Evolutionary conservation across 352 stramenopile species (phyloP).

Genomic region (Paralagenidium karlingii): DNA sequence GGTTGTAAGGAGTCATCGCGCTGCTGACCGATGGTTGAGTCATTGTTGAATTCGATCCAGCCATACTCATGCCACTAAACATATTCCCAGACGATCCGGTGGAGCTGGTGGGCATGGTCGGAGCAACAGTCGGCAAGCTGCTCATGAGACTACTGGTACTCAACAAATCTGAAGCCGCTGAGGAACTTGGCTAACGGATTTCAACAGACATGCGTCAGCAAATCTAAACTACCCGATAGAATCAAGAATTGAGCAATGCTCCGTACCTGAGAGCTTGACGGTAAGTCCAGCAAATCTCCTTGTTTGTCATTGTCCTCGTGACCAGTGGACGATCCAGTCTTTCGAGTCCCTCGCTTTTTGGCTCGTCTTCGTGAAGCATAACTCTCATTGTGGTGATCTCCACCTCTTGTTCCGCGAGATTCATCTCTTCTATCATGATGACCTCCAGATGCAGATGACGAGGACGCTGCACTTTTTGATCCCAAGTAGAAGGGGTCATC

Average conservation of each 20-base stretch:
- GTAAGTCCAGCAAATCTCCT: slow-evolving; percentile 49
- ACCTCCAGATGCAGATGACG: not conserved
- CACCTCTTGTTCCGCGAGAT: no score
- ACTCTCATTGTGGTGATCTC: slow-evolving; percentile 48
- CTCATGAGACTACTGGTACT: slow-evolving; percentile 32
- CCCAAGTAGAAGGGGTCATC: slow-evolving; percentile 68
- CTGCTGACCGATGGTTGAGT: no score
- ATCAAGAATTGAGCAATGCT: no score
- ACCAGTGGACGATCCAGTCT: no score
- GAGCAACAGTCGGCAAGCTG: slow-evolving; percentile 27
- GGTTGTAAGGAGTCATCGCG: no score
- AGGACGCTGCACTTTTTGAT: no score
- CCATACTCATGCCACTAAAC: slow-evolving; percentile 59
- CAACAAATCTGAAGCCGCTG: no score
- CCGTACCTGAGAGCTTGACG: no score
- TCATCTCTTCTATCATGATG: no score
- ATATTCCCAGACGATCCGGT: slow-evolving; percentile 17
- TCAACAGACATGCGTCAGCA: no score
- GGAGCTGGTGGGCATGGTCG: slow-evolving; percentile 13
- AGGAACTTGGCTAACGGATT: no score
- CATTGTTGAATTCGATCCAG: slow-evolving; percentile 16
- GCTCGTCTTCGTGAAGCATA: slow-evolving; percentile 56
- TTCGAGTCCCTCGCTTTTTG: slow-evolving; percentile 46
- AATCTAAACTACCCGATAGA: no score
- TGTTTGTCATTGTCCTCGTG: slow-evolving; percentile 43